A percentile compares a stretch with the other conserved stretches of the same genome.
Evolutionary conservation across 2,329 filamentous ascomycete species (phyloP).

Genomic region (Fusarium illudens): DNA sequence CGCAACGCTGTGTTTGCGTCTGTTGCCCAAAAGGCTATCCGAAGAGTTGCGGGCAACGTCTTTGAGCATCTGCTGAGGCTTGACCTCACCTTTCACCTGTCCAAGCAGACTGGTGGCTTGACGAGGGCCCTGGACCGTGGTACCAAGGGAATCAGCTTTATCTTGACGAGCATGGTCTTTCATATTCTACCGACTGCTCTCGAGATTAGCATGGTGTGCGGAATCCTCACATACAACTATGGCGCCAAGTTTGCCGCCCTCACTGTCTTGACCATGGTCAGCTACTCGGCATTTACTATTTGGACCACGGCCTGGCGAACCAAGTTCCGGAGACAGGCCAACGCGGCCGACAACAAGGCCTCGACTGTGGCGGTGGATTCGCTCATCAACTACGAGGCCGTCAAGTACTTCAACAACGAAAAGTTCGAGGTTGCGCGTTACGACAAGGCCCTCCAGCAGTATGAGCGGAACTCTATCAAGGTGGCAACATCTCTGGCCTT

Average conservation of each 20-base stretch:
- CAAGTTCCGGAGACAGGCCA: constrained; percentile 93
- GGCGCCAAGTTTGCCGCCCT: constrained; percentile 91
- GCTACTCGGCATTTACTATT: constrained; percentile 97
- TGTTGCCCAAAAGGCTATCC: constrained; percentile 95
- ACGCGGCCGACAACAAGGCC: constrained; percentile 94
- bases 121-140: constrained; percentile 95
- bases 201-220: constrained; percentile 95
- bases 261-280: constrained; percentile 88
- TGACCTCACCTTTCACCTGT: constrained; percentile 92
- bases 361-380: constrained; percentile 97
- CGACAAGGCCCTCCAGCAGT: constrained; percentile 83
- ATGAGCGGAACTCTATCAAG: constrained; percentile 96
- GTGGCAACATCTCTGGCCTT: constrained; percentile 92
- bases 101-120: constrained; percentile 92
- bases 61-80: constrained; percentile 89
- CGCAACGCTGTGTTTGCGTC: constrained; percentile 97
- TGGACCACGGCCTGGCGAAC: constrained; percentile 96
- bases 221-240: constrained; percentile 96
- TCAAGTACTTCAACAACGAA: constrained; percentile 99
- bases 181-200: constrained; percentile 93
- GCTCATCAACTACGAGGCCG: constrained; percentile 97
- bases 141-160: constrained; percentile 97
- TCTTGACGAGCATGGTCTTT: constrained; percentile 98
- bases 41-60: constrained; percentile 88
- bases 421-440: constrained; percentile 92